These are phyloP conservation scores for Chlorella sorokiniana DNA, from an alignment of 139 green algal genomes.

Conservation along the genomic window DNA sequence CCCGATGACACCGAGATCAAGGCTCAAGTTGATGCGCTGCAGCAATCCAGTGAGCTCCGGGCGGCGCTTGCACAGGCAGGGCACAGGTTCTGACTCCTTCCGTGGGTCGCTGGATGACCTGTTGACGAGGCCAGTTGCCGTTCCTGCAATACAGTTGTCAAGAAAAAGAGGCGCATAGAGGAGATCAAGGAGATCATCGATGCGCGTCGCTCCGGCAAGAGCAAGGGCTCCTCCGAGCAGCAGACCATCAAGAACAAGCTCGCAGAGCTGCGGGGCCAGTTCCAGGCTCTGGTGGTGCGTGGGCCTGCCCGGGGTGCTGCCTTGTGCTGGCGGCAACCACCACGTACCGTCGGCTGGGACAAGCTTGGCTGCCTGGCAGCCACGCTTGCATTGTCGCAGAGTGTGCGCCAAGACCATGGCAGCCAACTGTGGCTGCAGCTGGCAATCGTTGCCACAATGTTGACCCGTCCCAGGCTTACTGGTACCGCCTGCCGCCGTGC, in stretches of 20 bases:
- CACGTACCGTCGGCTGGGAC: too few species aligned
- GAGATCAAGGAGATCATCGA: slow-evolving; percentile 44
- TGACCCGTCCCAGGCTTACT: too few species aligned
- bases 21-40: slow-evolving; percentile 29
- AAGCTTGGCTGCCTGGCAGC: too few species aligned
- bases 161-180: slow-evolving; percentile 46
- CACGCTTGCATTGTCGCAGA: too few species aligned
- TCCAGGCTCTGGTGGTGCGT: slow-evolving; percentile 43
- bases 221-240: slow-evolving; percentile 33
- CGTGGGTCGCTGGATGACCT: neutral
- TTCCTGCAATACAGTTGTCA: slow-evolving; percentile 24
- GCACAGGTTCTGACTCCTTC: too few species aligned
- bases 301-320: neutral
- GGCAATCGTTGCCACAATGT: too few species aligned
- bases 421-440: too few species aligned
- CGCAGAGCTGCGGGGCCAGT: slow-evolving; percentile 38
- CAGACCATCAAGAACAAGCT: slow-evolving; percentile 50
- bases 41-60: slow-evolving; percentile 41
- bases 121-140: neutral
- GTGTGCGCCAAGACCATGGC: too few species aligned
- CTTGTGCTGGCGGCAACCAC: neutral
- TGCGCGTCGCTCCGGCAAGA: slow-evolving; percentile 6
- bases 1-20: slow-evolving; percentile 45
- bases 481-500: neutral
- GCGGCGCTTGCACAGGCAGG: too few species aligned